These are phyloP conservation scores for Achaetomium macrosporum DNA, from an alignment of 2,329 filamentous ascomycete genomes.

Conservation along the genomic window DNA sequence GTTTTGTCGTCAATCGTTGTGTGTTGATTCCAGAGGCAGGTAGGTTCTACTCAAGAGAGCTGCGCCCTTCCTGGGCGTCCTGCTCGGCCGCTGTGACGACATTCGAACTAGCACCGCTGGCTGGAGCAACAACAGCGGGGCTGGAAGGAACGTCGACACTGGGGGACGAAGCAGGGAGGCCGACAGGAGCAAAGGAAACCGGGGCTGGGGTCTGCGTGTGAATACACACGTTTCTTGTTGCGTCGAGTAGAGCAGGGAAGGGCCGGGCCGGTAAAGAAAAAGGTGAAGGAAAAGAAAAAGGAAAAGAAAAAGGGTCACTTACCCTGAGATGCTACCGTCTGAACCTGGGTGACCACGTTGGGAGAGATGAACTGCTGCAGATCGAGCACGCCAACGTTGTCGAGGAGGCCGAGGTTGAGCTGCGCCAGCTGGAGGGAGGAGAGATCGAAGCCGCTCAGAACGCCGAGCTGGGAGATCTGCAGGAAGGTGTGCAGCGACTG, in stretches of 20 bases:
- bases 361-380: constrained; percentile 30
- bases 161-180: not conserved
- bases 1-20: not conserved
- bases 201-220: constrained; percentile 21
- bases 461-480: constrained; percentile 29
- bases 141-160: constrained; percentile 4
- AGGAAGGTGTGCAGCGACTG: constrained; percentile 38
- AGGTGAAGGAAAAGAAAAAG: not conserved
- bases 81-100: constrained; percentile 23
- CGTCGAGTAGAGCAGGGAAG: constrained; percentile 4
- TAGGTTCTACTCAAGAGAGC: constrained; percentile 15
- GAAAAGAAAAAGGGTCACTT: constrained; percentile 3
- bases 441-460: constrained; percentile 29
- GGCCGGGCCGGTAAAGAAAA: not conserved
- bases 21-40: not conserved
- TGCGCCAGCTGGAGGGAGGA: constrained; percentile 22
- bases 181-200: constrained; percentile 9
- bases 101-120: not conserved
- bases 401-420: constrained; percentile 28
- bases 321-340: constrained; percentile 26
- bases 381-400: constrained; percentile 29
- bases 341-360: constrained; percentile 28
- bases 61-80: constrained; percentile 23
- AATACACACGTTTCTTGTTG: constrained; percentile 21
- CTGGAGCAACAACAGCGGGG: constrained; percentile 3